phyloP scores from a whole-genome alignment of 2,329 filamentous ascomycete species.

The Rhynchosporium agropyri region DNA sequence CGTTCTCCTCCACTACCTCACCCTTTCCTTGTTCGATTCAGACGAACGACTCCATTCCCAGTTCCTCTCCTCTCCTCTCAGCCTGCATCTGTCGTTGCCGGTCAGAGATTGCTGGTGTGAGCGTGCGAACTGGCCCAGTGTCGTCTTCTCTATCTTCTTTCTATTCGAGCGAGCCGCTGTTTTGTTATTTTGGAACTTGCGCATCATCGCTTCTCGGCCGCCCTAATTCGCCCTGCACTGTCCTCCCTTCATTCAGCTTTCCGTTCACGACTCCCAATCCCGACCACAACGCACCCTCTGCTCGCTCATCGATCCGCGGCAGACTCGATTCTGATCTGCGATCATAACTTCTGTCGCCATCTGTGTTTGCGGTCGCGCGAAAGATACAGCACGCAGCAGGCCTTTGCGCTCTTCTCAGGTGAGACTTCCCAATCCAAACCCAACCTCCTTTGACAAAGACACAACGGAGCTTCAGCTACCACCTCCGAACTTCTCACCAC shows the following conservation, averaged over 20 bases:
- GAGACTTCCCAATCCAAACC: constrained; percentile 31
- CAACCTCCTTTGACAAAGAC: constrained; percentile 36
- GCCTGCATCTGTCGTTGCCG: constrained; percentile 18
- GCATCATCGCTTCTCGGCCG: constrained; percentile 33
- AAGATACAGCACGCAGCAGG: constrained; percentile 26
- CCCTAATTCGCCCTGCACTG: constrained; percentile 13
- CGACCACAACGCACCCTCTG: constrained; percentile 9
- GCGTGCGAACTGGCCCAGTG: constrained; percentile 29
- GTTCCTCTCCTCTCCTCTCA: constrained; percentile 17
- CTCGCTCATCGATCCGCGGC: constrained; percentile 13
- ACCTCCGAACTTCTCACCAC: constrained; percentile 16
- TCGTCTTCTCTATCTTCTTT: constrained; percentile 28
- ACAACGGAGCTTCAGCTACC: constrained; percentile 34
- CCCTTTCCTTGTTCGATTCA: constrained; percentile 6
- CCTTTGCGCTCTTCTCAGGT: constrained; percentile 36
- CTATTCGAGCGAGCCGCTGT: not conserved
- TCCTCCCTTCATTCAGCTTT: constrained; percentile 21
- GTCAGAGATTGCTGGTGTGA: constrained; percentile 37
- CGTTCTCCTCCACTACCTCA: not conserved
- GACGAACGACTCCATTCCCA: constrained; percentile 14
- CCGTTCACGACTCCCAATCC: constrained; percentile 16
- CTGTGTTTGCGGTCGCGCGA: constrained; percentile 22
- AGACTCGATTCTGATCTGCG: constrained; percentile 23
- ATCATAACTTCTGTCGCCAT: constrained; percentile 22
- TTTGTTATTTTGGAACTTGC: constrained; percentile 31